Conservation (phyloP, 208 protist genomes). For the Crithidia acanthocephali region DNA sequence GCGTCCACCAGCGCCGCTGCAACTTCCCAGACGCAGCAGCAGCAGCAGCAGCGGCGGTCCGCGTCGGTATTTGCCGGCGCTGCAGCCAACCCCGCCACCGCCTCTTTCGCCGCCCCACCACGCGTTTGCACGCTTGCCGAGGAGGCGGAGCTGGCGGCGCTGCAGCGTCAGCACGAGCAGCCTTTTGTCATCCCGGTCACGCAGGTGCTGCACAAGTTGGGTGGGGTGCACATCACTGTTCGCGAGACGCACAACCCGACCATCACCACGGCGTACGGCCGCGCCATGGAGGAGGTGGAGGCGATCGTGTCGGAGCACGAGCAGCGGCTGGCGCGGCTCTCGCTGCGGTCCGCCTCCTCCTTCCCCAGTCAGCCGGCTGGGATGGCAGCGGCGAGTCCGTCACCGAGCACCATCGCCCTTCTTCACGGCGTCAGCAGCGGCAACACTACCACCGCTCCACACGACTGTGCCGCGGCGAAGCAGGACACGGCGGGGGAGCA, state of each 20-base stretch:
- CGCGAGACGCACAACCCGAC: constrained; percentile 44
- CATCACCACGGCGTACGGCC: constrained; percentile 33
- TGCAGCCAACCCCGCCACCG: not conserved
- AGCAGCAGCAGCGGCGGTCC: constrained; percentile 5
- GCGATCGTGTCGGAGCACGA: constrained; percentile 27
- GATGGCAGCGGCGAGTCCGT: not conserved
- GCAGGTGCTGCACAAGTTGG: constrained; percentile 42
- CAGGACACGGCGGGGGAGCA: not conserved
- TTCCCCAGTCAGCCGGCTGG: constrained; percentile 8
- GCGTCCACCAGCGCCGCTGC: not conserved
- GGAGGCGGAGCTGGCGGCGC: constrained; percentile 31
- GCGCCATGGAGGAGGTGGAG: constrained; percentile 36
- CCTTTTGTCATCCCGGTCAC: constrained; percentile 46
- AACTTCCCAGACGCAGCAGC: not conserved
- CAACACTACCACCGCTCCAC: not conserved
- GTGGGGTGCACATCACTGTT: constrained; percentile 44
- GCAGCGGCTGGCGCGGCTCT: constrained; percentile 19
- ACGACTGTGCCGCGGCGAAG: not conserved
- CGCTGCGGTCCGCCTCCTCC: constrained; percentile 11
- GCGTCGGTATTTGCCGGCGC: constrained; percentile 5
- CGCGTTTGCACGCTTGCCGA: constrained; percentile 20
- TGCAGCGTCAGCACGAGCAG: constrained; percentile 44
- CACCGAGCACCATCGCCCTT: constrained; percentile 1
- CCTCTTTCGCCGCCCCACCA: constrained; percentile 20
- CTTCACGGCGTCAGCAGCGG: not conserved